Evolutionary conservation across 805 yeast genomes (phyloP).

Genomic region (Priceomyces haplophilus): DNA sequence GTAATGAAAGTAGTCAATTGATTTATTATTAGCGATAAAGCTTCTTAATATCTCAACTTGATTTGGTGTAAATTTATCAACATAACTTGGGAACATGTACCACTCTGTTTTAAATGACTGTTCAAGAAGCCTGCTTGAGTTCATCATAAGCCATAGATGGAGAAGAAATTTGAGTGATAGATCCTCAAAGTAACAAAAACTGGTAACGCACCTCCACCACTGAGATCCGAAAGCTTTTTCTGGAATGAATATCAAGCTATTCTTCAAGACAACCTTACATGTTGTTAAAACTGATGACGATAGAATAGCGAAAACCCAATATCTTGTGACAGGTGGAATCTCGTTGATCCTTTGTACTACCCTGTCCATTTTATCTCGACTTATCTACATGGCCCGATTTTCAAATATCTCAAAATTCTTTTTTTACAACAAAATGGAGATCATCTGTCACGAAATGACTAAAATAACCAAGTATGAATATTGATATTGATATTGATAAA

Average conservation of each 20-base stretch:
- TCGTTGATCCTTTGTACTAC: constrained; percentile 11
- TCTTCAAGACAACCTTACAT: constrained; percentile 15
- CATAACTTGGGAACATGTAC: constrained; percentile 22
- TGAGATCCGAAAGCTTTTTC: constrained; percentile 26
- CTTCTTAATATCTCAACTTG: constrained; percentile 15
- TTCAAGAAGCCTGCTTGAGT: constrained; percentile 25
- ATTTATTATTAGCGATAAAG: constrained; percentile 15
- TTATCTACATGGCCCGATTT: not conserved
- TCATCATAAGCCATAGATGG: constrained; percentile 16
- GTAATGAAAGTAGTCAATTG: constrained; percentile 32
- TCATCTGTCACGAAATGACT: not conserved
- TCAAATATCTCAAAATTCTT: not conserved
- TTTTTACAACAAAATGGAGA: not conserved
- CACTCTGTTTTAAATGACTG: constrained; percentile 15
- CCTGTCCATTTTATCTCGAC: constrained; percentile 14
- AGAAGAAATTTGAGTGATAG: constrained; percentile 21
- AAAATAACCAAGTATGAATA: constrained; percentile 3
- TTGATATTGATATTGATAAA: constrained; percentile 5
- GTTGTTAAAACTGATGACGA: constrained; percentile 19
- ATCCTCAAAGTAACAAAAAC: constrained; percentile 32
- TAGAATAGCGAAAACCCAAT: constrained; percentile 27
- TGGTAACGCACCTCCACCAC: constrained; percentile 37
- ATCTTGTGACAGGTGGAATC: constrained; percentile 22
- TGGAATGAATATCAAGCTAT: constrained; percentile 24
- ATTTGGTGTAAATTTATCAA: constrained; percentile 12